Base-by-base conservation (phyloP, 2,329 filamentous ascomycete genomes). In the Trichoderma simmonsii region DNA sequence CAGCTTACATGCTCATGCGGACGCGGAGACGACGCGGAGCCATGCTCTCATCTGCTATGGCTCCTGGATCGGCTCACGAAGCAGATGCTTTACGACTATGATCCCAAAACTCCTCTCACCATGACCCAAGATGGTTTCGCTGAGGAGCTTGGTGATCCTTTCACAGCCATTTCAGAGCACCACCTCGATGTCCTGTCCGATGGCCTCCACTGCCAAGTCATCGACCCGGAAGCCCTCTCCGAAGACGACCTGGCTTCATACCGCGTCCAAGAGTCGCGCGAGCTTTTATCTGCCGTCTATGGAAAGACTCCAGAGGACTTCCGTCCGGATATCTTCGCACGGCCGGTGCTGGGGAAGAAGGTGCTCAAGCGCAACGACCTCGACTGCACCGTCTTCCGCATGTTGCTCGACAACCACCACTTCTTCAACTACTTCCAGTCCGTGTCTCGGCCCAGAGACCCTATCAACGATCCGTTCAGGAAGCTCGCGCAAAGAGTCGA, bases 1-100 rank as follows among this genome's bases (percentile, higher is more conserved):
- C 76, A 76, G 1, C 82, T 87, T 5, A 81, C 77, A 21, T 89
- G 87, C 78, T 85, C 84, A 32, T 88, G 87, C 73, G 28, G 56
- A 7, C 36, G 57, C 30, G 36, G 75, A 57, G 72, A 71, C 73
- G 75, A 75, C n/a, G 73, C 75, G 60, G 74, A 76, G 43, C 85
- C 84, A 0, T 89, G 87, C 76, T 81, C 83, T 12, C 87, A 89
- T 73, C 78, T 87, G 34, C 77, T 89, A 32, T 88, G 86, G 86
- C 81, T 89, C 15, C 82, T 87, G 62, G 87, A 89, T 77, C 84
- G 84, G 75, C 81, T 89, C 34, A 81, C 84, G 24, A 84, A 83
- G 67, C 83, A 87, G 75, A 82, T 84, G 3, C 76, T 86, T 4
- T 84, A 84, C 73, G 78, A 82, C 54, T 80, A 82, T 34, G 78